phyloP scores from a whole-genome alignment of 176 grass and related monocot genomes.

The Saccharum spontaneum region DNA sequence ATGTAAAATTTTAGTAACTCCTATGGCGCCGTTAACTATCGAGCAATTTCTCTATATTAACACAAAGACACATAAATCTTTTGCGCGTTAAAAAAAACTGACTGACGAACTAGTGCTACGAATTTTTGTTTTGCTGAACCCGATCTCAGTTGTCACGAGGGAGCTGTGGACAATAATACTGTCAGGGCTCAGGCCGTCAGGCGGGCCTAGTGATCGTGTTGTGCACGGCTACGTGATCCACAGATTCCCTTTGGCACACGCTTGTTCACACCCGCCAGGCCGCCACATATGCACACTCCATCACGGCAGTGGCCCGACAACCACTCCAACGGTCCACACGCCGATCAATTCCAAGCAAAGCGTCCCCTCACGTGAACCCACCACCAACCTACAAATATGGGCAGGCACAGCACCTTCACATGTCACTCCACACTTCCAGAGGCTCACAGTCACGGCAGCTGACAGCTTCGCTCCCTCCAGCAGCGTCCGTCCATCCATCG shows the following conservation, averaged over 20 bases:
- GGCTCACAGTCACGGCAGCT: background rate
- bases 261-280: constrained; percentile 31
- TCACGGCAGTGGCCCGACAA: background rate
- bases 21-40: too few relatives aligned
- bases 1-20: too few relatives aligned
- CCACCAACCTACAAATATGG: constrained; percentile 33
- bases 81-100: too few relatives aligned
- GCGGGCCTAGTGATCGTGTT: background rate
- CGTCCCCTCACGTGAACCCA: background rate
- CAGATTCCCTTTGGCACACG: constrained; percentile 37
- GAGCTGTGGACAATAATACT: background rate
- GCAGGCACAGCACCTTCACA: background rate
- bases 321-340: background rate
- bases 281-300: background rate
- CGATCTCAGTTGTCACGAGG: background rate
- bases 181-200: too few relatives aligned
- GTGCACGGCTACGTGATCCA: constrained; percentile 10
- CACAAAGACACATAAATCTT: too few relatives aligned
- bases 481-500: background rate
- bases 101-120: too few relatives aligned
- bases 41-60: too few relatives aligned
- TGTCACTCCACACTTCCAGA: background rate
- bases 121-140: too few relatives aligned
- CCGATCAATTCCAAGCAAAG: background rate
- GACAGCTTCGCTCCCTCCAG: background rate